These are phyloP conservation scores for Hydrangea macrophylla DNA, from an alignment of 148 eudicot species.

Conservation along the genomic window DNA sequence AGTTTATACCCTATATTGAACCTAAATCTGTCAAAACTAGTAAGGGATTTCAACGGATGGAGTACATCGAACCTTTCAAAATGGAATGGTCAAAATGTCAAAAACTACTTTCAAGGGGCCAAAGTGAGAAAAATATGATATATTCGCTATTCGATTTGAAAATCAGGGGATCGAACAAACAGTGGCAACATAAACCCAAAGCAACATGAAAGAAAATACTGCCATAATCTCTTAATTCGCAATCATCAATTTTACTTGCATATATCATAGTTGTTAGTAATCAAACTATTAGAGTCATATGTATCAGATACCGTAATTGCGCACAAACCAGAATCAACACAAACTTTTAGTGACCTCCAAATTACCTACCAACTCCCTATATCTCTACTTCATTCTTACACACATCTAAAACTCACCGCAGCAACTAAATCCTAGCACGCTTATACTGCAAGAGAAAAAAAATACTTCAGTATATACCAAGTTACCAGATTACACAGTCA, in stretches of 20 bases:
- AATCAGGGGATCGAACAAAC: neutral
- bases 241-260: conserved; percentile 26
- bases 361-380: conserved; percentile 26
- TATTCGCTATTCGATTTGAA: too few species aligned
- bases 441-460: conserved; percentile 53
- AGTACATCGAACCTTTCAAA: too few species aligned
- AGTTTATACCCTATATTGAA: too few species aligned
- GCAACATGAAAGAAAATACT: neutral
- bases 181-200: neutral
- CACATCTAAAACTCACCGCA: conserved; percentile 24
- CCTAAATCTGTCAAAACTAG: too few species aligned
- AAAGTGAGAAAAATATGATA: too few species aligned
- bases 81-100: too few species aligned
- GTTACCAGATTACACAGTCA: conserved; percentile 43
- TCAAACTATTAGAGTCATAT: conserved; percentile 24
- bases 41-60: too few species aligned
- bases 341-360: conserved; percentile 17
- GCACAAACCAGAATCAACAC: conserved; percentile 33
- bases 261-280: conserved; percentile 38
- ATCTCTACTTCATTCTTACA: conserved; percentile 45
- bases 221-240: neutral
- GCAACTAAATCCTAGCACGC: conserved; percentile 31
- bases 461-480: conserved; percentile 46
- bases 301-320: conserved; percentile 28
- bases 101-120: too few species aligned